phyloP scores from a whole-genome alignment of 306 rosid genomes.

The Sindora glabra region DNA sequence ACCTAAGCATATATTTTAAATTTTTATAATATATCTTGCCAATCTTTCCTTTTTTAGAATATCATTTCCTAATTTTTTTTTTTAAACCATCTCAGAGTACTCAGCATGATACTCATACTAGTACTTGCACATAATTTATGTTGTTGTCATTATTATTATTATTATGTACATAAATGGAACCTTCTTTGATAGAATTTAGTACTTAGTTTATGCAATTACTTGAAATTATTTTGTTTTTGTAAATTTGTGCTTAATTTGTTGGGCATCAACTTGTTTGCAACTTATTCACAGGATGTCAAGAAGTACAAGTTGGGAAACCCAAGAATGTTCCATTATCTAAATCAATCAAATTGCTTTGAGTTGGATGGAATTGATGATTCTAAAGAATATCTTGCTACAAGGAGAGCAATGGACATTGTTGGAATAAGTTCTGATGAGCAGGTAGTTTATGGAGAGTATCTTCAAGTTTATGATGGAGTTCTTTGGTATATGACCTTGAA shows the following conservation, averaged over 20 bases:
- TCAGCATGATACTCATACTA: too few relatives aligned
- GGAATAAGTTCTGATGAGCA: slow-evolving; percentile 68
- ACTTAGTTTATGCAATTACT: background rate
- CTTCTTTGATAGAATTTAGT: background rate
- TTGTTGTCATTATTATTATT: too few relatives aligned
- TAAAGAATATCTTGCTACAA: slow-evolving; percentile 56
- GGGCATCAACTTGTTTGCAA: background rate
- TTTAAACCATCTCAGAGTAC: too few relatives aligned
- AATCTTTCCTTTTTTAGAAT: too few relatives aligned
- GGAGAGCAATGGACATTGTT: slow-evolving; percentile 77
- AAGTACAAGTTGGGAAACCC: slow-evolving; percentile 69
- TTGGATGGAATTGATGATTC: slow-evolving; percentile 71
- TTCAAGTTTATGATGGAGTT: slow-evolving; percentile 3
- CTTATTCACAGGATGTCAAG: slow-evolving; percentile 50
- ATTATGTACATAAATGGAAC: too few relatives aligned
- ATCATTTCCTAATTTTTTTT: too few relatives aligned
- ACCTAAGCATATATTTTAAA: too few relatives aligned
- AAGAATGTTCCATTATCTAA: slow-evolving; percentile 65
- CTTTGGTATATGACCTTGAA: too few relatives aligned
- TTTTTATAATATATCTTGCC: too few relatives aligned
- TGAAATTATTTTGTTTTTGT: background rate
- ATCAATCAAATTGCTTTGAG: slow-evolving; percentile 68
- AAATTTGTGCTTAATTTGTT: background rate
- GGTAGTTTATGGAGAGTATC: slow-evolving; percentile 30
- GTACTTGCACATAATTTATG: too few relatives aligned